Evolutionary conservation across 108 stramenopile genomes (phyloP).

Genomic region (Skeletonema potamos): DNA sequence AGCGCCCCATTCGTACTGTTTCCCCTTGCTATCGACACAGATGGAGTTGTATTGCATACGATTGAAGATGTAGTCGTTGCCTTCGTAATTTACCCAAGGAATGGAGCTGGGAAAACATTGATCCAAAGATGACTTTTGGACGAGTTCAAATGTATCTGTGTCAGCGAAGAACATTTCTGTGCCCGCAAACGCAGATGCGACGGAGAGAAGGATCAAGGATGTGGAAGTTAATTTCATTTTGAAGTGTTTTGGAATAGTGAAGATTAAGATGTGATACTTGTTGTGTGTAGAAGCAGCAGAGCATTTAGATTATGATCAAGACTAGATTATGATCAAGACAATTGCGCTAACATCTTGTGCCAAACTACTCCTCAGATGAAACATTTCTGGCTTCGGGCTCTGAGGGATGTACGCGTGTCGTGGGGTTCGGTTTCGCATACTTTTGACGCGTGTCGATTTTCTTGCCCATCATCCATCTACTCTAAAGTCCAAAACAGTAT

Average conservation of each 20-base stretch:
- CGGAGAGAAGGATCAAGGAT: background rate
- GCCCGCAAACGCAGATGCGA: background rate
- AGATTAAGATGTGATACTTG: background rate
- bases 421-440: too few species aligned
- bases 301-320: too few species aligned
- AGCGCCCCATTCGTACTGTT: constrained; percentile 2
- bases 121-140: background rate
- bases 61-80: background rate
- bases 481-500: too few species aligned
- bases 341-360: too few species aligned
- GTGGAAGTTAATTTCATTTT: background rate
- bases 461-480: too few species aligned
- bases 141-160: too few species aligned
- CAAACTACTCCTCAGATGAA: too few species aligned
- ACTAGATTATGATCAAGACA: too few species aligned
- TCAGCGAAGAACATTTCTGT: too few species aligned
- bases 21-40: background rate
- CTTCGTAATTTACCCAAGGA: background rate
- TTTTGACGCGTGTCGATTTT: too few species aligned
- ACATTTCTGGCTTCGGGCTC: too few species aligned
- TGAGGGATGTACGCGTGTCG: too few species aligned
- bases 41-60: background rate
- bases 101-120: background rate
- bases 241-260: background rate
- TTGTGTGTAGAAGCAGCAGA: background rate